Base-by-base conservation (phyloP, 2,329 filamentous ascomycete genomes). In the Cryphonectria carpinicola region DNA sequence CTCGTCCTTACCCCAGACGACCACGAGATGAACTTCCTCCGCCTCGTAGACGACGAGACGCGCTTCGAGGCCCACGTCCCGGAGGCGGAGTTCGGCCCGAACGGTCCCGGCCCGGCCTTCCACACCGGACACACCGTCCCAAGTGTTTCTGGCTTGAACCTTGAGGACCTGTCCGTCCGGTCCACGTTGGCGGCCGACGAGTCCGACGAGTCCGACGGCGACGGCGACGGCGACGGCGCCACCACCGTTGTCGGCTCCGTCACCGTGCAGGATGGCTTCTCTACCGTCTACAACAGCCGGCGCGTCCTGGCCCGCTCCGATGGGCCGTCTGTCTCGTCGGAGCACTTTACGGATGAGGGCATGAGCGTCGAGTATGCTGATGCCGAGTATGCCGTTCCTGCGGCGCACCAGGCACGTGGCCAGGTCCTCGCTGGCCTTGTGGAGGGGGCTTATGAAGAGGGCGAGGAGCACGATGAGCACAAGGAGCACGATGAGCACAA, bases 21-120 rank as follows among this genome's bases (percentile, higher is more conserved):
- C 4, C 80, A 86, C 1, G 90, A 93, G 79, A 84, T 87, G 73
- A 86, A 86, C 70, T 92, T 85, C 73, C 81, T 92, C 3, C 90
- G 90, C 0, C 80, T 92, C 4, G 28, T 25, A 3, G 69, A 67
- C 49, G 69, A 72, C 46, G 70, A 70, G 37, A 37, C 65, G 39
- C 39, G 87, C 1, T 86, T 84, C 68, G 81, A 84, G 72, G 70
- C 77, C 0, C 73, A 74, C 3, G 78, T 85, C 17, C 84, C 84
- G 0, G 79, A 79, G 0, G 78, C 84, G 1, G 78, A 82, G 0
- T 80, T 84, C 76, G 84, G 84, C 0, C 83, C 84, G 1, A 81
- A 76, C 37, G 83, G 84, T 0, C 84, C 84, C 1, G 84, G 84
- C 0, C 84, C 84, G 4, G 79, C 77, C 3, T 86, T 82, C 72